phyloP scores from a whole-genome alignment of 2,329 filamentous ascomycete species.

The Ophiostoma montium region DNA sequence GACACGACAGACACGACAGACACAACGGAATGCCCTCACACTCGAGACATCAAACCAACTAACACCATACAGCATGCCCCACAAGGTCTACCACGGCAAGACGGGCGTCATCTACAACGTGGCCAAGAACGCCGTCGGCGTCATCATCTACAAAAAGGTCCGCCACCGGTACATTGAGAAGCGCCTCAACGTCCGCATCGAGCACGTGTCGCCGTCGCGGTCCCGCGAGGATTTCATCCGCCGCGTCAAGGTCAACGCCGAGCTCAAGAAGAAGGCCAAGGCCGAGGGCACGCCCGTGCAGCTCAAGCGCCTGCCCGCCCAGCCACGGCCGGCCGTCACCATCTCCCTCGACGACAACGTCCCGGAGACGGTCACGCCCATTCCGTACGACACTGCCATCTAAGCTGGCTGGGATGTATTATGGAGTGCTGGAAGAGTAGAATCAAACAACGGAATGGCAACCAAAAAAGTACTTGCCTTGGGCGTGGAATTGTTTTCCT shows the following conservation, averaged over 20 bases:
- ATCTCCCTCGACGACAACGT: constrained; percentile 18
- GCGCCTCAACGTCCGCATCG: constrained; percentile 97
- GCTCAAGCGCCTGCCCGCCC: constrained; percentile 79
- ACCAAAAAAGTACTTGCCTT: constrained; percentile 7
- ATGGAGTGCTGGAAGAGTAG: neutral
- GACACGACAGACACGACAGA: constrained; percentile 3
- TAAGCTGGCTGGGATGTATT: constrained; percentile 32
- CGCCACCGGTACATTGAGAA: constrained; percentile 99
- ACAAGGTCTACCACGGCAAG: constrained; percentile 99
- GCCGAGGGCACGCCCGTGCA: constrained; percentile 71
- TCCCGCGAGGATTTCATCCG: constrained; percentile 93
- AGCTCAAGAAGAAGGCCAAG: constrained; percentile 87
- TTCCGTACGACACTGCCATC: constrained; percentile 97
- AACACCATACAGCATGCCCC: constrained; percentile 60
- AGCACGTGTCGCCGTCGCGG: constrained; percentile 90
- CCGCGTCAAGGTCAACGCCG: constrained; percentile 93
- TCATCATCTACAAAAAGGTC: constrained; percentile 99
- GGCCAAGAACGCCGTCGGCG: constrained; percentile 90
- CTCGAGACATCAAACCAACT: constrained; percentile 15
- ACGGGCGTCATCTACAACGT: constrained; percentile 98
- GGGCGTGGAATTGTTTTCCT: constrained; percentile 6
- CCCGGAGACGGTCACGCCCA: constrained; percentile 14
- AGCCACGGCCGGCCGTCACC: constrained; percentile 67
- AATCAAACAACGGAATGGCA: constrained; percentile 5
- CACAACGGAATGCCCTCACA: constrained; percentile 14